Evolutionary conservation across 176 grass and related monocot genomes (phyloP).

Genomic region (Chrysopogon serrulatus): DNA sequence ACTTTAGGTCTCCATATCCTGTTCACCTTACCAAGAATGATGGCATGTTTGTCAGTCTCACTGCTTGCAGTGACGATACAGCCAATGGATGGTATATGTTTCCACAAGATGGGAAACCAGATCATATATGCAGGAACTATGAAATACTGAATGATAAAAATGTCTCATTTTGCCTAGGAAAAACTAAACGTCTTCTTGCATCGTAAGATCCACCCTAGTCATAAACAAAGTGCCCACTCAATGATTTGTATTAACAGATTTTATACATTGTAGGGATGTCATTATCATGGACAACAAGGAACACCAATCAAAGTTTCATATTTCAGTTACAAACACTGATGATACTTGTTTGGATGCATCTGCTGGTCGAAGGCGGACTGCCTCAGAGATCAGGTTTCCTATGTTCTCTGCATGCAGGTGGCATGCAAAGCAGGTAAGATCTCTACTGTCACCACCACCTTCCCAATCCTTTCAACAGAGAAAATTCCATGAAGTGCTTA

Average conservation of each 20-base stretch:
- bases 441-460: neutral
- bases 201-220: conserved; percentile 35
- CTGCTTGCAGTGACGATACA: conserved; percentile 45
- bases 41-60: conserved; percentile 43
- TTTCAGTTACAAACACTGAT: conserved; percentile 10
- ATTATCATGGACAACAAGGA: conserved; percentile 22
- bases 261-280: conserved; percentile 36
- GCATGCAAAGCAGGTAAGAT: conserved; percentile 73
- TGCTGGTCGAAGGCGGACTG: conserved; percentile 24
- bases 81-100: conserved; percentile 65
- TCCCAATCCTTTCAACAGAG: neutral
- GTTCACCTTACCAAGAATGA: conserved; percentile 27
- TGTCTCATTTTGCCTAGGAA: conserved; percentile 54
- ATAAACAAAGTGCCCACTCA: conserved; percentile 1
- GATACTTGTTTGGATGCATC: conserved; percentile 73
- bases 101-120: conserved; percentile 39
- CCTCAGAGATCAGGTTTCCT: conserved; percentile 28
- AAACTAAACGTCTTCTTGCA: conserved; percentile 37
- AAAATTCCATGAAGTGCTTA: neutral
- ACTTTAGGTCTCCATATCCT: conserved; percentile 11
- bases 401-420: conserved; percentile 61
- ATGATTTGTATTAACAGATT: conserved; percentile 16
- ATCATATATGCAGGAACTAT: conserved; percentile 59
- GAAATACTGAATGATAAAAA: conserved; percentile 25
- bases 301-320: conserved; percentile 46